A percentile compares a stretch with the other conserved stretches of the same genome.
Evolutionary conservation across 78 protist species (phyloP).

Genomic region (Fonticula alba): DNA sequence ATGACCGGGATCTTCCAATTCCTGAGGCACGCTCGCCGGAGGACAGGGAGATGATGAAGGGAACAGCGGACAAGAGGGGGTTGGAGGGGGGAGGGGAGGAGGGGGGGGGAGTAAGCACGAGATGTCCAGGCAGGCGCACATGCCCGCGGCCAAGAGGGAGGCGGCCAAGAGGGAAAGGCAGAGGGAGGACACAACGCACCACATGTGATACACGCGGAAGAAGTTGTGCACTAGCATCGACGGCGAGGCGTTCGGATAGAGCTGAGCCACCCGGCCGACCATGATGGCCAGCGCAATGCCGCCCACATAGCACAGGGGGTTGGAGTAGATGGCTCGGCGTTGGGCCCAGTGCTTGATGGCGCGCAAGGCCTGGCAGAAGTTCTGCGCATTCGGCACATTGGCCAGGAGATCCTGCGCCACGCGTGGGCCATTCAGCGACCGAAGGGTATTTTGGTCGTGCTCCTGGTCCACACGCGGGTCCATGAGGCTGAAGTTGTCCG

Average conservation of each 20-base stretch:
- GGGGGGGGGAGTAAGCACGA: background rate
- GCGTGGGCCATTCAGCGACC: slow-evolving; percentile 62
- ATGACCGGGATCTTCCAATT: no score
- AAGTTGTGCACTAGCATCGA: slow-evolving; percentile 54
- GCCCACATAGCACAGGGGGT: slow-evolving; percentile 75
- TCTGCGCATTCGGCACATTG: slow-evolving; percentile 62
- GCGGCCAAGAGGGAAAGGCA: no score
- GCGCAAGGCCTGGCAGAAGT: slow-evolving; percentile 69
- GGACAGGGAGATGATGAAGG: background rate
- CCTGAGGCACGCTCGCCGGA: background rate
- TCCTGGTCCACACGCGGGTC: slow-evolving; percentile 28
- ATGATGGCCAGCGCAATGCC: slow-evolving; percentile 89
- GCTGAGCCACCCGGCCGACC: slow-evolving; percentile 77
- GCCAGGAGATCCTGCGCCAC: slow-evolving; percentile 65
- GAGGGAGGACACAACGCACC: slow-evolving; percentile 55
- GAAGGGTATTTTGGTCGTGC: slow-evolving; percentile 36
- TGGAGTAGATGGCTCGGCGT: slow-evolving; percentile 73
- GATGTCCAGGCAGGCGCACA: background rate
- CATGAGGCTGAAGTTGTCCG: slow-evolving; percentile 44
- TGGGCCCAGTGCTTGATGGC: slow-evolving; percentile 84
- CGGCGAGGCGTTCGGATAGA: slow-evolving; percentile 78
- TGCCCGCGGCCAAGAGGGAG: background rate
- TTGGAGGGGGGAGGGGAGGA: background rate
- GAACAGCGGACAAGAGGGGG: no score
- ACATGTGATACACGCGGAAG: slow-evolving; percentile 46